phyloP scores from a whole-genome alignment of 2,329 filamentous ascomycete genomes.

The Botryotinia narcissicola region DNA sequence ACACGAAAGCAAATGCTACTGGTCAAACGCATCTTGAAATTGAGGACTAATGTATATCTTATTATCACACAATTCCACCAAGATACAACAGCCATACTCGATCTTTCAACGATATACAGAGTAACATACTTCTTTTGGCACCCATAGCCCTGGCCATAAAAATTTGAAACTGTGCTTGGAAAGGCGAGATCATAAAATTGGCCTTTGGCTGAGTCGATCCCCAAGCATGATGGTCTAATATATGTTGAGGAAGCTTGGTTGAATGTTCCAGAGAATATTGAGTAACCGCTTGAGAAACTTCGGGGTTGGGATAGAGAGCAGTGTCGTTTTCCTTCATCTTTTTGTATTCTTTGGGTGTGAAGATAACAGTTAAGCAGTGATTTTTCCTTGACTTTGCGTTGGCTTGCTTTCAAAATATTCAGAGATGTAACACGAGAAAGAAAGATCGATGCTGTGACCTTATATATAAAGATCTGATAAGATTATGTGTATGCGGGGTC shows the following conservation, averaged over 20 bases:
- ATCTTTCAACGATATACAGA: background rate
- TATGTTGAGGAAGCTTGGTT: constrained; percentile 43
- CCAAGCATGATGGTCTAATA: constrained; percentile 45
- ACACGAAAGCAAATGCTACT: background rate
- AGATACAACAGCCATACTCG: background rate
- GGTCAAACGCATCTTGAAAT: background rate
- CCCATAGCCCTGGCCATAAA: constrained; percentile 31
- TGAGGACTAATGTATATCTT: background rate
- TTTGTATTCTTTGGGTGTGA: background rate
- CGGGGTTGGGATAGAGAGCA: constrained; percentile 44
- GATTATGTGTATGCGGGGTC: background rate
- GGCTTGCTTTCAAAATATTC: background rate
- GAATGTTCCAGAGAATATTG: constrained; percentile 47
- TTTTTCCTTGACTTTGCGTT: background rate
- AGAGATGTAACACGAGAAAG: background rate
- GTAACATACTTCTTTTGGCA: constrained; percentile 30
- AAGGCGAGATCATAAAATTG: constrained; percentile 33
- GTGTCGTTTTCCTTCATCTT: constrained; percentile 36
- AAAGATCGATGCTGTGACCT: background rate
- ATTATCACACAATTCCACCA: too few relatives aligned
- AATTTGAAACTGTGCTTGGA: constrained; percentile 30
- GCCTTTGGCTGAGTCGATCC: constrained; percentile 26
- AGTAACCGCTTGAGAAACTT: constrained; percentile 44
- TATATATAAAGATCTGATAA: background rate
- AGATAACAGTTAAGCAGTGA: background rate